Conservation (phyloP, 768 basidiomycete species). For the Dendrothele bispora region DNA sequence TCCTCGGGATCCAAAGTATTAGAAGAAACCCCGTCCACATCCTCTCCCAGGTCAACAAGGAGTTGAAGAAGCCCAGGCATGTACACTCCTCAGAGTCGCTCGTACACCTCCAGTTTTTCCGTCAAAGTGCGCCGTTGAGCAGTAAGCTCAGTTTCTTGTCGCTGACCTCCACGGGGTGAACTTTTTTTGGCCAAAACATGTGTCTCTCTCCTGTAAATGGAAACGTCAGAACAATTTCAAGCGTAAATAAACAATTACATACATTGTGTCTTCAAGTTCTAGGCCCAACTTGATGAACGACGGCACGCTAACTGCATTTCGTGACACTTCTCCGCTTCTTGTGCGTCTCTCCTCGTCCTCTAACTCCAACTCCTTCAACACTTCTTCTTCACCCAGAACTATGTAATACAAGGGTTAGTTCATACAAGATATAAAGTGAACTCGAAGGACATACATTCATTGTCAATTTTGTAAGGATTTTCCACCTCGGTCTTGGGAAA, state of each 20-base stretch:
- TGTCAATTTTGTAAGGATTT: conserved; percentile 7
- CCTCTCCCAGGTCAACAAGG: neutral
- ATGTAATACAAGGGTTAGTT: neutral
- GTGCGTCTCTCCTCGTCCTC: neutral
- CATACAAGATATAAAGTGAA: neutral
- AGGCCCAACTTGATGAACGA: conserved; percentile 16
- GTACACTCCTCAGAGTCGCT: neutral
- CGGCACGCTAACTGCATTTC: conserved; percentile 7
- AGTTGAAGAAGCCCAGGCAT: neutral
- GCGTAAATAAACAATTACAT: conserved; percentile 3
- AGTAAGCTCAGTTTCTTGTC: no score
- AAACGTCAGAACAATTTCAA: neutral
- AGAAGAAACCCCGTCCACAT: neutral
- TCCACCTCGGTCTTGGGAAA: conserved; percentile 7
- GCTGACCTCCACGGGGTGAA: neutral
- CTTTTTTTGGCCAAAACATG: neutral
- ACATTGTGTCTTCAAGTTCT: conserved; percentile 19
- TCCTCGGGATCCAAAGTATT: neutral
- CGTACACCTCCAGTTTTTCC: neutral
- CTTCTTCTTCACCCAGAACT: neutral
- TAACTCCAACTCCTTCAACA: conserved; percentile 1
- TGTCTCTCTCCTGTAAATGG: neutral
- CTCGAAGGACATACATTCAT: neutral
- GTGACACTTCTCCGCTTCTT: conserved; percentile 1
- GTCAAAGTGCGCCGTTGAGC: neutral